Percentiles rank a stretch among this genome's conserved stretches.
Evolutionary conservation across 805 yeast genomes (phyloP).

Genomic region (Pichia deserticola): DNA sequence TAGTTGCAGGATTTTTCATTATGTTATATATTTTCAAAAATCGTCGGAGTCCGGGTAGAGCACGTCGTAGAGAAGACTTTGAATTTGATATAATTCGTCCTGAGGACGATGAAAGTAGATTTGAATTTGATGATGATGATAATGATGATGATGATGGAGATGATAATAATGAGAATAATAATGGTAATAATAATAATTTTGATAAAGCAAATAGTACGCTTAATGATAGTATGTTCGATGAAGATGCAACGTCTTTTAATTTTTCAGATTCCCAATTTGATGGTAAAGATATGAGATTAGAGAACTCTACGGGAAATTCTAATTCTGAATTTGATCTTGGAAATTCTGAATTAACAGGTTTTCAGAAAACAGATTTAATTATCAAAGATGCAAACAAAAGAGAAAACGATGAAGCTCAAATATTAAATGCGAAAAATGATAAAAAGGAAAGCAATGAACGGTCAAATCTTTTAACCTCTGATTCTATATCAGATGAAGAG

Average conservation of each 20-base stretch:
- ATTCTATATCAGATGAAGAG: slow-evolving; percentile 2
- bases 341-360: slow-evolving; percentile 1
- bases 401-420: neutral
- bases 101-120: slow-evolving; percentile 37
- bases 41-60: slow-evolving; percentile 31
- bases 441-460: neutral
- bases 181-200: slow-evolving; percentile 2
- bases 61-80: slow-evolving; percentile 59
- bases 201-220: neutral
- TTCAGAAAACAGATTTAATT: neutral
- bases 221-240: slow-evolving; percentile 3
- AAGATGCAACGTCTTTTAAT: slow-evolving; percentile 2
- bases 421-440: neutral
- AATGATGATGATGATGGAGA: slow-evolving; percentile 8
- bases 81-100: slow-evolving; percentile 76
- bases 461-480: neutral
- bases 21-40: slow-evolving; percentile 35
- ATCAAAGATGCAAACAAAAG: neutral
- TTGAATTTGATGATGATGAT: slow-evolving; percentile 18
- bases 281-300: neutral
- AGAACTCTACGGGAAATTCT: neutral
- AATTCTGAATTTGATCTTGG: slow-evolving; percentile 6
- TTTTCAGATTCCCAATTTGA: neutral
- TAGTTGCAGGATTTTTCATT: slow-evolving; percentile 49
- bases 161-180: slow-evolving; percentile 3